These are phyloP conservation scores for Aureobasidium sp. DNA, from an alignment of 2,329 filamentous ascomycete genomes.

Conservation along the genomic window DNA sequence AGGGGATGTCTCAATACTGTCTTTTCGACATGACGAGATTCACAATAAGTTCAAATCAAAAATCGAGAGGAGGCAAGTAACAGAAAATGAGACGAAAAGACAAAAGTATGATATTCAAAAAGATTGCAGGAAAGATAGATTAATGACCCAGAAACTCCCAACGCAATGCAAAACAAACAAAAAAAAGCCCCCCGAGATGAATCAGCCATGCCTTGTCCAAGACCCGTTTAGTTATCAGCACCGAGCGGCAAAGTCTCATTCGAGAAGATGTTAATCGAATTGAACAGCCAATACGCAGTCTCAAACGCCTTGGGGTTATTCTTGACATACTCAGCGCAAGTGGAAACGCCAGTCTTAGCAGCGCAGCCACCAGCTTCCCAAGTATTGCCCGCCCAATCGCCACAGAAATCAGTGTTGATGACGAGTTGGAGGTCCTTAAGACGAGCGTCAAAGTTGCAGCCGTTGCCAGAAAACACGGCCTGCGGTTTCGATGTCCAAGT, in stretches of 20 bases:
- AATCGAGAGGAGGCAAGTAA: too few relatives aligned
- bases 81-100: background rate
- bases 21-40: too few relatives aligned
- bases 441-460: slow-evolving; percentile 61
- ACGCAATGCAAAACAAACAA: background rate
- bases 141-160: background rate
- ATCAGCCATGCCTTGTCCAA: background rate
- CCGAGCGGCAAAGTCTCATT: background rate
- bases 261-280: background rate
- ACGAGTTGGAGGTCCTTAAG: slow-evolving; percentile 69
- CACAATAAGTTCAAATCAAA: too few relatives aligned
- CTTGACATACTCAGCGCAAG: slow-evolving; percentile 64
- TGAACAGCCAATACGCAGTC: slow-evolving; percentile 66
- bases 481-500: slow-evolving; percentile 57
- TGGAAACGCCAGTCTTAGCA: slow-evolving; percentile 43
- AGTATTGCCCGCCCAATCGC: slow-evolving; percentile 69
- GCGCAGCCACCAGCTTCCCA: slow-evolving; percentile 56
- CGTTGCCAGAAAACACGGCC: slow-evolving; percentile 54
- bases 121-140: background rate
- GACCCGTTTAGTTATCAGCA: background rate
- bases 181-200: background rate
- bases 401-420: slow-evolving; percentile 79
- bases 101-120: background rate
- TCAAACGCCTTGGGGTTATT: slow-evolving; percentile 61
- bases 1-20: too few relatives aligned